These are phyloP conservation scores for Stenocarpella maydis DNA, from an alignment of 2,329 filamentous ascomycete genomes.

Conservation along the genomic window DNA sequence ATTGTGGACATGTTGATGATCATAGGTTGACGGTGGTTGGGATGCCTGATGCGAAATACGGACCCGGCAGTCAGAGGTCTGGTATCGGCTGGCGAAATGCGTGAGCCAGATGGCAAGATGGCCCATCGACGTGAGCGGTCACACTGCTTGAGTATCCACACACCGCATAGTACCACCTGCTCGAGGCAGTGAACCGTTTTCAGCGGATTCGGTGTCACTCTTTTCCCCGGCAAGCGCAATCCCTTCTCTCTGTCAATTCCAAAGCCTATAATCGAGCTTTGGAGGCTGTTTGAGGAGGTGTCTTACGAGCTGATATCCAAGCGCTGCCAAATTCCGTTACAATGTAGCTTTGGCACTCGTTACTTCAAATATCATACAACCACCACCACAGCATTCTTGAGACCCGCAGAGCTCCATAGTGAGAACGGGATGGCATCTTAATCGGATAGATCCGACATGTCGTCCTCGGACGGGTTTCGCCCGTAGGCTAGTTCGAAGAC, in stretches of 20 bases:
- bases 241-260: too few relatives aligned
- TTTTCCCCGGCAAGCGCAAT: neutral
- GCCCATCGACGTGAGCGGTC: neutral
- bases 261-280: too few relatives aligned
- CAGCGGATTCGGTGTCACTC: neutral
- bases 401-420: neutral
- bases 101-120: neutral
- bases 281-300: too few relatives aligned
- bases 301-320: too few relatives aligned
- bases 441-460: slow-evolving; percentile 35
- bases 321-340: too few relatives aligned
- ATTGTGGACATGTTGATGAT: neutral
- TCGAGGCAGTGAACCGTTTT: neutral
- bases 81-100: slow-evolving; percentile 39
- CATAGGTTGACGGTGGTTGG: slow-evolving; percentile 33
- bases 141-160: neutral
- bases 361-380: neutral
- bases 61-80: slow-evolving; percentile 33
- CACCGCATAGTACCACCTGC: neutral
- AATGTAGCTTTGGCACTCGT: neutral
- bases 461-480: slow-evolving; percentile 45
- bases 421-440: neutral
- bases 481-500: slow-evolving; percentile 46
- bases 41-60: slow-evolving; percentile 37
- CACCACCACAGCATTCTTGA: neutral